These are phyloP conservation scores for Polyplosphaeria fusca DNA, from an alignment of 495 filamentous ascomycete species.

Conservation along the genomic window DNA sequence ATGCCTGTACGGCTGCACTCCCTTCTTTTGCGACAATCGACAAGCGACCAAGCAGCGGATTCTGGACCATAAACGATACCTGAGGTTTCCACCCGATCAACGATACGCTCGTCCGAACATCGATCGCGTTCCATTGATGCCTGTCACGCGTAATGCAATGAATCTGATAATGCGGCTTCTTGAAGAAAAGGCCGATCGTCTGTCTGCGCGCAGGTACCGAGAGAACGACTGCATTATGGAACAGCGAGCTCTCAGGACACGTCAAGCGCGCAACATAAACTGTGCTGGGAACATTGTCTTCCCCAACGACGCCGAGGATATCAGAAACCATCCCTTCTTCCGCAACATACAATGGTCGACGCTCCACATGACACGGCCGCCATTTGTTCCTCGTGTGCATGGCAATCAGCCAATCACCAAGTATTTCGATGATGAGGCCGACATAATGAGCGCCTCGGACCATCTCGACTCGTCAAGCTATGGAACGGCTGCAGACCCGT, in stretches of 20 bases:
- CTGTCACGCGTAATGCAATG: slow-evolving; percentile 55
- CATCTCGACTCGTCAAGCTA: slow-evolving; percentile 43
- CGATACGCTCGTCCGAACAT: slow-evolving; percentile 40
- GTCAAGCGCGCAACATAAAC: slow-evolving; percentile 39
- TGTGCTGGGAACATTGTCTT: slow-evolving; percentile 62
- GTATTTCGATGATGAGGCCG: slow-evolving; percentile 80
- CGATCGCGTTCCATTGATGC: slow-evolving; percentile 54
- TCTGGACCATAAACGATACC: slow-evolving; percentile 52
- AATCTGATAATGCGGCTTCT: slow-evolving; percentile 75
- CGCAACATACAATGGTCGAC: slow-evolving; percentile 40
- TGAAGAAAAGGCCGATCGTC: slow-evolving; percentile 68
- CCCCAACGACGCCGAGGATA: slow-evolving; percentile 49
- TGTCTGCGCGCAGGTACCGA: slow-evolving; percentile 69
- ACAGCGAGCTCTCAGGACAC: slow-evolving; percentile 15
- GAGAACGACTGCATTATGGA: slow-evolving; percentile 54
- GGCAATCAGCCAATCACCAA: slow-evolving; percentile 71
- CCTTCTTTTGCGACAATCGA: slow-evolving; percentile 79
- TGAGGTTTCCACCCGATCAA: slow-evolving; percentile 57
- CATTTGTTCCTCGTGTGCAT: slow-evolving; percentile 69
- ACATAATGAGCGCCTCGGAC: slow-evolving; percentile 51
- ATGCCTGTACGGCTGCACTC: slow-evolving; percentile 87
- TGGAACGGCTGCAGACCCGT: neutral
- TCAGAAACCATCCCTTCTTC: slow-evolving; percentile 48
- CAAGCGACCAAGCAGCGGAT: slow-evolving; percentile 78
- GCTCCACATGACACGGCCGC: slow-evolving; percentile 62